A percentile compares a stretch with the other conserved stretches of the same genome.
phyloP scores from a whole-genome alignment of 768 basidiomycete species.

The Collybiopsis confluens region DNA sequence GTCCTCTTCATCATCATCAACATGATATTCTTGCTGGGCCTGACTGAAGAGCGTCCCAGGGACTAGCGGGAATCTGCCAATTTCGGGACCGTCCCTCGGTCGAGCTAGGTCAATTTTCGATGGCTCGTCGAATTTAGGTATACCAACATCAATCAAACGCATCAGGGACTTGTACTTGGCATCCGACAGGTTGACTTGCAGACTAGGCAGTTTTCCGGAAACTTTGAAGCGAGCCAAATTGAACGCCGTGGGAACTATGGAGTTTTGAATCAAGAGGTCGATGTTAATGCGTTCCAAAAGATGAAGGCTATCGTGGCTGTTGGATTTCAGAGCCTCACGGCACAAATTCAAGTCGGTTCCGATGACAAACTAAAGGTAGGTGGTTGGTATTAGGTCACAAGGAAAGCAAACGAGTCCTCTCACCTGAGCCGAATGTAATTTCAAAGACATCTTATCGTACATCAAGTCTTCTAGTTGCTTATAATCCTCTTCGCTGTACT shows the following conservation, averaged over 20 bases:
- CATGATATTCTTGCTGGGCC: slow-evolving; percentile 59
- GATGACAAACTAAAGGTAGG: slow-evolving; percentile 78
- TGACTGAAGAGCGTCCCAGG: slow-evolving; percentile 47
- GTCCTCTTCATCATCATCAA: slow-evolving; percentile 57
- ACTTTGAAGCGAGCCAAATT: slow-evolving; percentile 88
- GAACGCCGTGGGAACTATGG: slow-evolving; percentile 81
- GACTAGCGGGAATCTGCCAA: slow-evolving; percentile 46
- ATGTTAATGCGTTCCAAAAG: slow-evolving; percentile 91
- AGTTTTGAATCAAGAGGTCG: slow-evolving; percentile 84
- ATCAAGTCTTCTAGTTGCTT: slow-evolving; percentile 82
- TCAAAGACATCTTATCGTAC: slow-evolving; percentile 88
- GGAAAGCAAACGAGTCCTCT: slow-evolving; percentile 11
- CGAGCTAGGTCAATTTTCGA: slow-evolving; percentile 13
- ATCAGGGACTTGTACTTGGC: slow-evolving; percentile 89
- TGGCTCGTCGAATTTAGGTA: slow-evolving; percentile 68
- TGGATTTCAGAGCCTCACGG: slow-evolving; percentile 67
- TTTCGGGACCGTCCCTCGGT: slow-evolving; percentile 13
- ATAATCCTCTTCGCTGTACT: slow-evolving; percentile 87
- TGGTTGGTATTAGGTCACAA: too few species aligned
- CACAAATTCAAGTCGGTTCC: slow-evolving; percentile 82
- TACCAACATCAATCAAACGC: slow-evolving; percentile 85
- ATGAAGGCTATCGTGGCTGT: slow-evolving; percentile 63
- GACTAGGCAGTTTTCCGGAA: slow-evolving; percentile 78
- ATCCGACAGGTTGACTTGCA: slow-evolving; percentile 89
- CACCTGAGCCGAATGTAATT: slow-evolving; percentile 88